Percentiles rank a stretch among this genome's conserved stretches.
These are phyloP conservation scores for Penicillium flavigenum DNA, from an alignment of 495 filamentous ascomycete genomes.

Conservation along the genomic window DNA sequence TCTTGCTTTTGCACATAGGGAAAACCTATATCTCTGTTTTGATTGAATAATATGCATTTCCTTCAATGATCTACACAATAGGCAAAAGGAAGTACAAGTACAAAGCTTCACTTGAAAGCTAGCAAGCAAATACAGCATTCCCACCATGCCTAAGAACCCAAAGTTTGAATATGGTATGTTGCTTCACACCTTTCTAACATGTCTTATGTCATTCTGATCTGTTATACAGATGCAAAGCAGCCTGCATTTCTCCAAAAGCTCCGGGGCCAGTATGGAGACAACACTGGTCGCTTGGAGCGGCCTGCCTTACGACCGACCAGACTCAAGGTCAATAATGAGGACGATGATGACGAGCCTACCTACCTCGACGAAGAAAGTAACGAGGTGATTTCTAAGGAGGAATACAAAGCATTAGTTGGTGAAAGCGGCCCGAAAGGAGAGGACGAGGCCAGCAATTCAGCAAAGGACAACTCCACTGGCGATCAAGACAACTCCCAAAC, in stretches of 20 bases:
- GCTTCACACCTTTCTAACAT: neutral
- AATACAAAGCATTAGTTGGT: conserved; percentile 44
- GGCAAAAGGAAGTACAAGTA: conserved; percentile 3
- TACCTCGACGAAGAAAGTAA: conserved; percentile 52
- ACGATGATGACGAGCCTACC: conserved; percentile 49
- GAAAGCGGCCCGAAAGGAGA: conserved; percentile 24
- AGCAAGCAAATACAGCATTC: conserved; percentile 11
- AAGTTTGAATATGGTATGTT: conserved; percentile 50
- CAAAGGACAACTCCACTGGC: conserved; percentile 13
- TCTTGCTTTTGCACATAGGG: neutral
- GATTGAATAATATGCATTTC: neutral
- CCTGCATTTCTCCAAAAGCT: conserved; percentile 51
- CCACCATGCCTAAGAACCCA: conserved; percentile 46
- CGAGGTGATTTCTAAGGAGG: conserved; percentile 48
- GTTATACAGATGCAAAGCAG: conserved; percentile 40
- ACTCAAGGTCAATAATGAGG: conserved; percentile 33
- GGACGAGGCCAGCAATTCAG: conserved; percentile 7
- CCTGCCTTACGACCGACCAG: conserved; percentile 43
- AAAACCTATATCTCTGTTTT: neutral
- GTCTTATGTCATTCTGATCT: neutral
- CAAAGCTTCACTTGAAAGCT: conserved; percentile 18
- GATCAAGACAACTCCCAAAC: conserved; percentile 18
- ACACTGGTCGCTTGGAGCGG: conserved; percentile 41
- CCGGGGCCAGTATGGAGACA: conserved; percentile 40
- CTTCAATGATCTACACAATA: neutral